Conservation (phyloP, 306 rosid genomes). For the Begonia masoniana region DNA sequence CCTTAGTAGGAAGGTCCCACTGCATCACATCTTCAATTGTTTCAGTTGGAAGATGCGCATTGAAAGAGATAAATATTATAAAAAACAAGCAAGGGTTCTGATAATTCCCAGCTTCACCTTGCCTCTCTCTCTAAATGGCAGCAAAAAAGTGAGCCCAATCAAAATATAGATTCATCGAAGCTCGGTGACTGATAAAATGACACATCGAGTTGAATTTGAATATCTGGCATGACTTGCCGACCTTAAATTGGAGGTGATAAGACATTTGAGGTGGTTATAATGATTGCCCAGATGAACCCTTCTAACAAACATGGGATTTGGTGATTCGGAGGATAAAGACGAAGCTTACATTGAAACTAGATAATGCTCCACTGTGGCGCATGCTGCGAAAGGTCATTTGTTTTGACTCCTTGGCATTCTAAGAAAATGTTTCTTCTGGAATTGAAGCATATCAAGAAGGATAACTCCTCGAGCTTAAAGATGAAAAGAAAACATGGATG, state of each 20-base stretch:
- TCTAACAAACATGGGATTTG: background rate
- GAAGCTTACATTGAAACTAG: too few species aligned
- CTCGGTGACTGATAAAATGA: too few species aligned
- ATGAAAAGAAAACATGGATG: too few species aligned
- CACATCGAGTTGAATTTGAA: background rate
- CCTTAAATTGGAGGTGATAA: slow-evolving; percentile 5
- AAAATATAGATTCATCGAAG: slow-evolving; percentile 1
- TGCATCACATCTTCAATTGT: slow-evolving; percentile 51
- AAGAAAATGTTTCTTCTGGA: too few species aligned
- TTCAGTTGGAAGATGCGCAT: slow-evolving; percentile 32
- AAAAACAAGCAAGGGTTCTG: background rate
- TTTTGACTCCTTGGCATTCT: too few species aligned
- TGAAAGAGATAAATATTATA: background rate
- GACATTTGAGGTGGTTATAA: slow-evolving; percentile 9
- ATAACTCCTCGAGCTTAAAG: too few species aligned
- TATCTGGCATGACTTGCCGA: slow-evolving; percentile 29
- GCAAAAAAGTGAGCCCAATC: background rate
- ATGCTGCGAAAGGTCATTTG: too few species aligned
- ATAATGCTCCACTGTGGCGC: too few species aligned
- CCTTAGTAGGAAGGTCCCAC: slow-evolving; percentile 53
- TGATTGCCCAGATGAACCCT: background rate
- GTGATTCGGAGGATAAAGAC: too few species aligned
- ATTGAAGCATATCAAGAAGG: too few species aligned
- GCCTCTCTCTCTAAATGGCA: slow-evolving; percentile 4
- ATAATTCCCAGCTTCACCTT: slow-evolving; percentile 13